Base-by-base conservation (phyloP, 2,329 filamentous ascomycete species). In the Aspergillus novoparasiticus region DNA sequence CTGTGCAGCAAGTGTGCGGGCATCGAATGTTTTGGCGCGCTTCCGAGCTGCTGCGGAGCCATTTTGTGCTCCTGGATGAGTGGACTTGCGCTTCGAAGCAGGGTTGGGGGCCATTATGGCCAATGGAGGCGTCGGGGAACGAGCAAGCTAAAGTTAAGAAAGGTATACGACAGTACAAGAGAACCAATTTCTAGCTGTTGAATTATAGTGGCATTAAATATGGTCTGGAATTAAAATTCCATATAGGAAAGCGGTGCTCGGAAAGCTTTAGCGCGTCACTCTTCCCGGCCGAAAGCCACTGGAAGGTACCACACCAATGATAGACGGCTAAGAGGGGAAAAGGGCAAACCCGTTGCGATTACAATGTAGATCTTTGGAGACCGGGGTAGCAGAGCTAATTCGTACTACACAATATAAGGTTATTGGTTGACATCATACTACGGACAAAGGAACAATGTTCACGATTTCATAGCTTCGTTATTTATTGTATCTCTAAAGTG, bases 1-100 rank as follows among this genome's bases (percentile, higher is more conserved):
- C 69, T 82, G 80, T 10, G 79, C 78, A 19, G 80, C 78, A 23
- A 82, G 73, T 11, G 73, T 75, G 51, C 80, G 80, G 46, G 80
- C 80, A 69, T 81, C 76, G 43, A 73, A 73, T 8, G 71, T 76
- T 75, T 81, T 82, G 61, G 75, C 76, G 65, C 80, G 80, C 72
- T 81, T 82, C 57, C 76, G 76, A 64, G 75, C 67, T 54, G 71
- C 69, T 16, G 69, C 70, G 43, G 73, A 67, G 53, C 66, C 53
- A n/a, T 66, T 72, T 51, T 71, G 66, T 28, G 65, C 60, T 9
- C 66, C 68, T 30, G 66, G 19, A 56, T 62, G 39, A 9, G 64
- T 64, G 19, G 71, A 61, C 66, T 79, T 79, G 61, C 78, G 72
- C 65, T 79, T 80, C 6, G 70, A 60, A 30, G 71, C 59, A 21